Percentiles rank a stretch among this genome's conserved stretches.
Conservation (phyloP, 1,139 yeast species). For the Yamadazyma sp. region DNA sequence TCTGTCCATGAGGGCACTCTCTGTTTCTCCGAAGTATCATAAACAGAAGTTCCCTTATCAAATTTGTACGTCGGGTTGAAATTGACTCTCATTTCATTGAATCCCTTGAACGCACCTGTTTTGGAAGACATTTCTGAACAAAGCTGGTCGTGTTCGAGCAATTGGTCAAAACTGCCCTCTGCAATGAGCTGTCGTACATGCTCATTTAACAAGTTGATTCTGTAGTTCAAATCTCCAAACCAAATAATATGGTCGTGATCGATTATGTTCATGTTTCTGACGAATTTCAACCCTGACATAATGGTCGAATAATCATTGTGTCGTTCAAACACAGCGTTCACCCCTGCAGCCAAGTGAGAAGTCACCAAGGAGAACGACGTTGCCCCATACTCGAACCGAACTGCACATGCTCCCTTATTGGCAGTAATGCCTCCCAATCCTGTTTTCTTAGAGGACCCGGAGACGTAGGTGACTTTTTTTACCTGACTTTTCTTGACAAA, state of each 20-base stretch:
- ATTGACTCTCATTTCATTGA: slow-evolving; percentile 72
- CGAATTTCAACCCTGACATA: slow-evolving; percentile 72
- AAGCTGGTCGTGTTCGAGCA: slow-evolving; percentile 79
- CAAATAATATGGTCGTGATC: slow-evolving; percentile 89
- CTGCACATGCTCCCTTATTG: slow-evolving; percentile 89
- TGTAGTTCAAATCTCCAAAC: slow-evolving; percentile 95
- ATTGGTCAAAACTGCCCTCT: slow-evolving; percentile 43
- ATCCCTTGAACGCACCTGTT: slow-evolving; percentile 83
- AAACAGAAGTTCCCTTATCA: slow-evolving; percentile 80
- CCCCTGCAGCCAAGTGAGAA: slow-evolving; percentile 94
- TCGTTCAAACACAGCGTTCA: slow-evolving; percentile 79
- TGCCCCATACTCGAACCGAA: slow-evolving; percentile 73
- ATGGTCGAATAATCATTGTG: slow-evolving; percentile 86
- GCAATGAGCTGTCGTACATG: slow-evolving; percentile 62
- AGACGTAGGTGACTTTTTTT: slow-evolving; percentile 65
- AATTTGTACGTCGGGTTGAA: slow-evolving; percentile 93
- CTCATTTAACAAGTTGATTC: slow-evolving; percentile 76
- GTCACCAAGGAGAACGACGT: slow-evolving; percentile 83
- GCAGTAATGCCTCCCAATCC: slow-evolving; percentile 93
- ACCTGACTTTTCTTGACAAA: slow-evolving; percentile 49
- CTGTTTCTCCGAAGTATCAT: slow-evolving; percentile 89
- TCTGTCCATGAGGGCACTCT: slow-evolving; percentile 98
- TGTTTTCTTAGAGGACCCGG: slow-evolving; percentile 80
- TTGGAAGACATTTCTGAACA: slow-evolving; percentile 66
- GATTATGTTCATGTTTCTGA: slow-evolving; percentile 64